Evolutionary conservation across 2,329 filamentous ascomycete genomes (phyloP).

Genomic region (Alternaria ventricosa): DNA sequence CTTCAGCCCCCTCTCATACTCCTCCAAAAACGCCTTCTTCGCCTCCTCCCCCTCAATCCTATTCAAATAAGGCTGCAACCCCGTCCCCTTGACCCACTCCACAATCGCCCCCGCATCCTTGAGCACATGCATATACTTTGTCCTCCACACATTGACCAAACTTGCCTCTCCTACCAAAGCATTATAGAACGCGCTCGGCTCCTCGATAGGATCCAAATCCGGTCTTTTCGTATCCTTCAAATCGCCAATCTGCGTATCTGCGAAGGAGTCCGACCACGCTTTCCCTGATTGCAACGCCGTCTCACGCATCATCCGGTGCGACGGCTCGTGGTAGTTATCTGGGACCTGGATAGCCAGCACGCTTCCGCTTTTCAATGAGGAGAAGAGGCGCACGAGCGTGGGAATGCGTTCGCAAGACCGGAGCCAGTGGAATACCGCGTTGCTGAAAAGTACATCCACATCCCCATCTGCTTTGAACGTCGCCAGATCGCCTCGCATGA

Average conservation of each 20-base stretch:
- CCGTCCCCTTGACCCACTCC: conserved; percentile 67
- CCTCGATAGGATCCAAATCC: conserved; percentile 58
- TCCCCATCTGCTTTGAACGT: conserved; percentile 46
- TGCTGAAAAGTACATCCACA: conserved; percentile 58
- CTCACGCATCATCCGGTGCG: conserved; percentile 60
- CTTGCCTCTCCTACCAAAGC: conserved; percentile 49
- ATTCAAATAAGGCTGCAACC: conserved; percentile 62
- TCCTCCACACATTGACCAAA: conserved; percentile 62
- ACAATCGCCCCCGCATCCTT: conserved; percentile 59
- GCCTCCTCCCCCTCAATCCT: conserved; percentile 50
- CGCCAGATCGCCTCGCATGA: conserved; percentile 56
- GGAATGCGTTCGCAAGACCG: conserved; percentile 52
- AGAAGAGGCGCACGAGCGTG: conserved; percentile 55
- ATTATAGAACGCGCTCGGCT: conserved; percentile 57
- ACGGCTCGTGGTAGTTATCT: conserved; percentile 58
- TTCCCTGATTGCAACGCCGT: conserved; percentile 40
- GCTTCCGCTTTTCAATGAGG: conserved; percentile 51
- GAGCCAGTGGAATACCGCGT: conserved; percentile 68
- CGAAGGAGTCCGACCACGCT: conserved; percentile 50
- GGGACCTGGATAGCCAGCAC: conserved; percentile 63
- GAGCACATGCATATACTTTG: conserved; percentile 61
- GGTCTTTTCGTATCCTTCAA: conserved; percentile 25
- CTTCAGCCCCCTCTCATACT: conserved; percentile 56
- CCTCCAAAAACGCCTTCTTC: conserved; percentile 53
- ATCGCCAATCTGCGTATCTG: conserved; percentile 24